Evolutionary conservation across 768 basidiomycete species (phyloP), one percentile per base, ranked within the genome.

Genomic region (Mycena olivaceomarginata): DNA sequence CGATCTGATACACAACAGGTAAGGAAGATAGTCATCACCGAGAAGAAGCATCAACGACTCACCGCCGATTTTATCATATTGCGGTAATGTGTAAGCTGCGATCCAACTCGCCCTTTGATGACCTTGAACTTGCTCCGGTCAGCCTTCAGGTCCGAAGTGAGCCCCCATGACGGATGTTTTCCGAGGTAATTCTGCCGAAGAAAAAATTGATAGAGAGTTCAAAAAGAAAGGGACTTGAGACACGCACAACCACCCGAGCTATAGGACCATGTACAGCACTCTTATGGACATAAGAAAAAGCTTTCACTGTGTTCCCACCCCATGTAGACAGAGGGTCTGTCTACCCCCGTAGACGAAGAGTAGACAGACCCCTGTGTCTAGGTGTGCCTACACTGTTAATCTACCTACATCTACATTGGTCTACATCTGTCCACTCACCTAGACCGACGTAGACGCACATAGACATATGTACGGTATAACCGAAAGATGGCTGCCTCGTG

Each of bases 91-190:
- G 70, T 72, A 22, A 63, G 46, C 62, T 43, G 63, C 45, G 37
- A 37, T 8, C 48, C 60, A 13, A 39, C 46, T 2, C 70, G 70
- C 6, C 2, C 6, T 41, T 39, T 15, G 45, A 72, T 53, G 18
- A 72, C 60, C 18, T 6, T 20, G n/a, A 20, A 59, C 62, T 64
- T 72, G 22, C 60, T 25, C 22, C 64, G 63, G 70, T 72, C 62
- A 37, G n/a, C 18, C 39, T 18, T 63, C 16, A 63, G 37, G 13
- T n/a, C 45, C 2, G 7, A 5, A 3, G 70, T 63, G 15, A 72
- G 31, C 31, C 31, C 31, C 31, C 31, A 31, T 31, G 31, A 31
- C 31, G 31, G 3, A 31, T 31, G 31, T 13, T 72, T 72, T n/a
- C n/a, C 48, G 10, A 72, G 37, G 39, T 15, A 40, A 20, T 5